A percentile compares a stretch with the other conserved stretches of the same genome.
Conservation (phyloP, 768 basidiomycete species). For the Boletales sp. region DNA sequence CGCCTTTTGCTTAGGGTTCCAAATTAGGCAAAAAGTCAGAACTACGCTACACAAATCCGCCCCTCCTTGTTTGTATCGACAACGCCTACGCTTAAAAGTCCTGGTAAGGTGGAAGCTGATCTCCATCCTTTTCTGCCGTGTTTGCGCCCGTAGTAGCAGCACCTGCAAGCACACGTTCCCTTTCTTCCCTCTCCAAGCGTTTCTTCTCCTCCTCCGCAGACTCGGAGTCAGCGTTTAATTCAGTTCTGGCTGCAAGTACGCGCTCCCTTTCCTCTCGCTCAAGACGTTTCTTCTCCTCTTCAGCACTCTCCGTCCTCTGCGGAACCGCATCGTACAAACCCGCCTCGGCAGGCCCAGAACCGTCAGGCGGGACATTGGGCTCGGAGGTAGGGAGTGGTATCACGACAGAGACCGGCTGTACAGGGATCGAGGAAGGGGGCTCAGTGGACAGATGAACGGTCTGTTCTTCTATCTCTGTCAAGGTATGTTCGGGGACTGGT, state of each 20-base stretch:
- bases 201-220: slow-evolving; percentile 64
- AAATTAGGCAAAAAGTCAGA: slow-evolving; percentile 22
- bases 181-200: slow-evolving; percentile 61
- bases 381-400: too few species aligned
- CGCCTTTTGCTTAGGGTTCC: slow-evolving; percentile 11
- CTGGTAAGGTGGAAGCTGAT: slow-evolving; percentile 44
- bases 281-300: slow-evolving; percentile 66
- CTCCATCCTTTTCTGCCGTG: slow-evolving; percentile 31
- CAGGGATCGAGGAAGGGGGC: slow-evolving; percentile 30
- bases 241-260: slow-evolving; percentile 28
- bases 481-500: slow-evolving; percentile 28
- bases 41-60: too few species aligned
- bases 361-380: slow-evolving; percentile 44
- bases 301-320: slow-evolving; percentile 47
- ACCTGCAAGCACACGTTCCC: slow-evolving; percentile 46
- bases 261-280: slow-evolving; percentile 51
- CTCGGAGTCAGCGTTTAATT: slow-evolving; percentile 28
- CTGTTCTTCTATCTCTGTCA: slow-evolving; percentile 4
- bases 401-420: too few species aligned
- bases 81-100: slow-evolving; percentile 28
- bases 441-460: slow-evolving; percentile 6
- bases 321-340: slow-evolving; percentile 28
- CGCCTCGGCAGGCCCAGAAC: slow-evolving; percentile 38
- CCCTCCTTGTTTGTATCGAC: too few species aligned
- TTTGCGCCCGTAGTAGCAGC: slow-evolving; percentile 7